A percentile compares a stretch with the other conserved stretches of the same genome.
These are phyloP conservation scores for Pythium monospermum DNA, from an alignment of 352 stramenopile genomes.

Conservation along the genomic window DNA sequence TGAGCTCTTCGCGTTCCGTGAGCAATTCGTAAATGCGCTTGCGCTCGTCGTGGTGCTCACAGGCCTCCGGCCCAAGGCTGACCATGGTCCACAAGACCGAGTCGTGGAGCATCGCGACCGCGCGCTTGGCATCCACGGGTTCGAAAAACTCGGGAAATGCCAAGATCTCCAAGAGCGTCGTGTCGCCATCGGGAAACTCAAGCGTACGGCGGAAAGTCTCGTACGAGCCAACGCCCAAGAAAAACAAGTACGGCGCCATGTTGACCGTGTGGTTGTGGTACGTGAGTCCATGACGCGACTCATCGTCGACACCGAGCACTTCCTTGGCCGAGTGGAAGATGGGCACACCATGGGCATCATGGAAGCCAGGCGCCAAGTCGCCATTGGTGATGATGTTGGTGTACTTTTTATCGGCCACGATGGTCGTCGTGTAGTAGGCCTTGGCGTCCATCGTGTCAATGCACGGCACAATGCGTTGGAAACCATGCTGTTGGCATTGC, in stretches of 20 bases:
- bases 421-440: conserved; percentile 76
- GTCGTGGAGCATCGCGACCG: conserved; percentile 73
- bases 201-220: conserved; percentile 67
- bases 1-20: conserved; percentile 56
- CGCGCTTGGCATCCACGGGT: conserved; percentile 54
- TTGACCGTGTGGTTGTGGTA: conserved; percentile 84
- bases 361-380: conserved; percentile 60
- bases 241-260: conserved; percentile 81
- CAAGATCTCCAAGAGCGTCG: conserved; percentile 64
- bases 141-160: conserved; percentile 68
- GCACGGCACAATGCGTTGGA: conserved; percentile 73
- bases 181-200: conserved; percentile 73
- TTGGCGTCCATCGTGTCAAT: conserved; percentile 81
- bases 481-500: conserved; percentile 77
- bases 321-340: conserved; percentile 52
- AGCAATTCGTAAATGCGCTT: conserved; percentile 68
- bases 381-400: conserved; percentile 83
- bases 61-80: conserved; percentile 62
- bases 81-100: conserved; percentile 71
- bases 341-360: conserved; percentile 49
- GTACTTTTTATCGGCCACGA: conserved; percentile 64
- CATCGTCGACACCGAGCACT: conserved; percentile 44
- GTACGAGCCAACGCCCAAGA: conserved; percentile 72
- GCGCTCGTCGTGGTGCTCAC: conserved; percentile 62
- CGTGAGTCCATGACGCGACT: conserved; percentile 61